Percentiles rank a stretch among this genome's conserved stretches.
Conservation (phyloP, 2,329 filamentous ascomycete genomes). For the Colletotrichum sp. region DNA sequence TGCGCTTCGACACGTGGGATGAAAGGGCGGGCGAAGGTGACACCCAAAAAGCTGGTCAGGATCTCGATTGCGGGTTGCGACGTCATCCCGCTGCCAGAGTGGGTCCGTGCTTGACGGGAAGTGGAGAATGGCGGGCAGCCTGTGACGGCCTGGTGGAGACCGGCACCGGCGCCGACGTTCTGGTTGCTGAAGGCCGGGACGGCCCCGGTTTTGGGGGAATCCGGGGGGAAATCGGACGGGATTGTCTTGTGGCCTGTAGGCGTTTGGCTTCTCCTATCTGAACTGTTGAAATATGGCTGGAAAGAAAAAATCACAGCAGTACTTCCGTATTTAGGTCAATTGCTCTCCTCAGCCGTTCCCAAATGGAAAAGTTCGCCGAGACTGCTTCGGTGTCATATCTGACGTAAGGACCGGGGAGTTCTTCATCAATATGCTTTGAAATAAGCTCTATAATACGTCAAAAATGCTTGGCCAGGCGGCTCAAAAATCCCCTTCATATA, state of each 20-base stretch:
- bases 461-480: no score
- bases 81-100: conserved; percentile 9
- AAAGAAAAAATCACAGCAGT: accelerated
- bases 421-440: no score
- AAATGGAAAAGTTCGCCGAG: no score
- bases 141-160: not conserved
- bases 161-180: not conserved
- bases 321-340: not conserved
- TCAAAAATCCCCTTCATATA: no score
- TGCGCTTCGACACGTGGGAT: not conserved
- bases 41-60: not conserved
- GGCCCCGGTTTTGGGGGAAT: not conserved
- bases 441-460: no score
- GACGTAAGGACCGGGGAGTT: no score
- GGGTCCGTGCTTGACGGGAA: not conserved
- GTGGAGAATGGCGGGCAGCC: not conserved
- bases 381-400: no score
- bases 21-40: not conserved
- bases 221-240: not conserved
- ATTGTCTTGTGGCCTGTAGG: not conserved
- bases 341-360: no score
- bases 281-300: not conserved
- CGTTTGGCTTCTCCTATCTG: not conserved
- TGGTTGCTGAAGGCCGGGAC: not conserved
- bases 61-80: conserved; percentile 19